Evolutionary conservation across 2,329 filamentous ascomycete genomes (phyloP).

Genomic region (Apiospora sp.): DNA sequence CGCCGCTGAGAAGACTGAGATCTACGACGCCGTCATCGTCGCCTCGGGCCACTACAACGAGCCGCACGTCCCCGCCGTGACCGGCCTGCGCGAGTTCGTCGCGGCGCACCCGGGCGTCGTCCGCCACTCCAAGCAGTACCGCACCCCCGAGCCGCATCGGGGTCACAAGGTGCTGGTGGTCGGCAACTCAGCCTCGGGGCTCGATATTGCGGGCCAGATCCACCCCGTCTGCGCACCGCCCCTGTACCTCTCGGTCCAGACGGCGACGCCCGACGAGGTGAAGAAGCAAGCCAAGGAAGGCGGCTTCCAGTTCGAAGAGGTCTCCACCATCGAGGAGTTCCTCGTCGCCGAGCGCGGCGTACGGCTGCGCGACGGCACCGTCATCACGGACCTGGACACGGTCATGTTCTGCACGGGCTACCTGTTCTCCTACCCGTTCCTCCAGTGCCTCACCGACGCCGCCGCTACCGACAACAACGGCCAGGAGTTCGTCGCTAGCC

Average conservation of each 20-base stretch:
- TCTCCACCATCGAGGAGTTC: constrained; percentile 66
- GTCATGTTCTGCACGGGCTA: constrained; percentile 92
- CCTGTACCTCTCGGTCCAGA: constrained; percentile 70
- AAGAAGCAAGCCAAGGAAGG: constrained; percentile 47
- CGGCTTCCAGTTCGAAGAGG: constrained; percentile 58
- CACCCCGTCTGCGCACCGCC: constrained; percentile 64
- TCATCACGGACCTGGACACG: constrained; percentile 74
- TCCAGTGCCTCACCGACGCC: constrained; percentile 47
- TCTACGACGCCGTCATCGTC: constrained; percentile 78
- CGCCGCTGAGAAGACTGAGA: constrained; percentile 44
- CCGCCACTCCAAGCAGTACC: constrained; percentile 82
- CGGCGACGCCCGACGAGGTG: constrained; percentile 47
- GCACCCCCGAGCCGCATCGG: constrained; percentile 67
- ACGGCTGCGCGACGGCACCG: constrained; percentile 67
- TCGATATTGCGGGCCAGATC: constrained; percentile 85
- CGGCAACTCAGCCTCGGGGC: constrained; percentile 83
- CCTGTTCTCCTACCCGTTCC: constrained; percentile 83
- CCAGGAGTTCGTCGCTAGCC: background rate
- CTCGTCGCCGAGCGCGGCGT: constrained; percentile 64
- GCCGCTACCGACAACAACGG: background rate
- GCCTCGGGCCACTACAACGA: constrained; percentile 79
- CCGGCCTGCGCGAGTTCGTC: constrained; percentile 67
- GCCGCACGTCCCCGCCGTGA: constrained; percentile 70
- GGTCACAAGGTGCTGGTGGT: constrained; percentile 82
- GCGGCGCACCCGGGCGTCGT: constrained; percentile 66